Percentiles rank a stretch among this genome's conserved stretches.
Conservation (phyloP, 345 rosid genomes). For the Rhodamnia argentea region DNA sequence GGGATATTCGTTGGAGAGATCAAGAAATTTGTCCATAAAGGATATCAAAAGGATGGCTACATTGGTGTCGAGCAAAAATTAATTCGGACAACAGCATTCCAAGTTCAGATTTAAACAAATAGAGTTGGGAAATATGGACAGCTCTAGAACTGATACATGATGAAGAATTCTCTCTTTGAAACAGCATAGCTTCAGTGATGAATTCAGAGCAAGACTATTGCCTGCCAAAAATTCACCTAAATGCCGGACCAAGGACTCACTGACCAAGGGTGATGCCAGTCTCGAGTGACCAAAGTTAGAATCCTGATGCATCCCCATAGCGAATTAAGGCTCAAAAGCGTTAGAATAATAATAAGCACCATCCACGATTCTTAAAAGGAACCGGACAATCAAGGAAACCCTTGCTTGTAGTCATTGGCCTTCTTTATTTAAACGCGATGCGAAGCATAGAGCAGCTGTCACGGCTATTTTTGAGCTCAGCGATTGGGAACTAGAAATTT, state of each 20-base stretch:
- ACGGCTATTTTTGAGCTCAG: neutral
- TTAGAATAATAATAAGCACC: neutral
- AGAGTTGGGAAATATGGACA: neutral
- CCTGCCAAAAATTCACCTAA: neutral
- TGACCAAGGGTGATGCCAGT: neutral
- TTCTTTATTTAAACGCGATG: neutral
- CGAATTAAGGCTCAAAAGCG: too few relatives aligned
- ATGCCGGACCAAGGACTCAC: neutral
- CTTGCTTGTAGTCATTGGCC: neutral
- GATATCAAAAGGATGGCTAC: neutral
- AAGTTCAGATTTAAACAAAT: neutral
- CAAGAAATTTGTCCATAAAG: neutral
- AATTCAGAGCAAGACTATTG: neutral
- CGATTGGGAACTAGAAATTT: neutral
- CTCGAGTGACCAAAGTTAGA: neutral
- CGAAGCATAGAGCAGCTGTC: neutral
- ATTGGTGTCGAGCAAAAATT: neutral
- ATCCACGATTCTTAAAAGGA: neutral
- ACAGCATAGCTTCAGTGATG: neutral
- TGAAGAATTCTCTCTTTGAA: neutral
- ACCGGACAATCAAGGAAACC: neutral
- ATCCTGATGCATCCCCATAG: neutral
- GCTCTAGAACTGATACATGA: neutral
- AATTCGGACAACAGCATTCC: neutral
- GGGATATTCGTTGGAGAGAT: neutral